Base-by-base conservation (phyloP, 2,329 filamentous ascomycete species). In the Sphaerulina vaccinii region DNA sequence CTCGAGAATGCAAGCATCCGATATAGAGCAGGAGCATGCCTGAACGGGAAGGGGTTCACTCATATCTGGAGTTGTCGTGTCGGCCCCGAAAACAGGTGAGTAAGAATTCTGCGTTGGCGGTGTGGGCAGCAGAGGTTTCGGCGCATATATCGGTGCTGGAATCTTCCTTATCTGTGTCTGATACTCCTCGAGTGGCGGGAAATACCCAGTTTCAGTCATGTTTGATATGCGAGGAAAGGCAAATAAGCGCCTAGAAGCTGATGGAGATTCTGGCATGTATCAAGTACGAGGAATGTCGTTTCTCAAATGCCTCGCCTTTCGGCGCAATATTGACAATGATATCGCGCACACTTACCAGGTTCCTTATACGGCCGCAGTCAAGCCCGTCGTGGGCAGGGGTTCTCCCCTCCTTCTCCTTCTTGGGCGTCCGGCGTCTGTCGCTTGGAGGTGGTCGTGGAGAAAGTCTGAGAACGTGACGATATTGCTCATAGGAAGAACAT, bases 151-250 rank as follows among this genome's bases (percentile, higher is more conserved):
- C 35, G 11, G 45, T 22, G 22, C 19, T 21, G 35, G 35, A 39
- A 16, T 11, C 24, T 24, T n/a, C 9, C 22, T 48, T 40, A 15
- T 35, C 39, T 18, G 35, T 32, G 2, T n/a, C 21, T 11, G 35
- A 23, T 48, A 48, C 21, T 40, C n/a, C 10, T 48, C 45, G 3
- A 48, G 9, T 15, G 35, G 23, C 11, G 45, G 45, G 7, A 48
- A 48, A 35, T 48, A 48, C 13, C 45, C 45, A 23, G 22, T 19
- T 35, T 48, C 45, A 15, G 7, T 24, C 45, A 48, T 48, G 35
- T 19, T 48, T 24, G 23, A 35, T 19, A 36, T 48, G 6, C 19
- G 45, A 19, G 36, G 36, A 6, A 10, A 29, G 24, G 13, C 24
- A 11, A 29, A 4, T 32, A 10, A 32, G 24, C 10, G 10, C 10